These are phyloP conservation scores for Salix caprea DNA, from an alignment of 345 rosid species.

Conservation along the genomic window DNA sequence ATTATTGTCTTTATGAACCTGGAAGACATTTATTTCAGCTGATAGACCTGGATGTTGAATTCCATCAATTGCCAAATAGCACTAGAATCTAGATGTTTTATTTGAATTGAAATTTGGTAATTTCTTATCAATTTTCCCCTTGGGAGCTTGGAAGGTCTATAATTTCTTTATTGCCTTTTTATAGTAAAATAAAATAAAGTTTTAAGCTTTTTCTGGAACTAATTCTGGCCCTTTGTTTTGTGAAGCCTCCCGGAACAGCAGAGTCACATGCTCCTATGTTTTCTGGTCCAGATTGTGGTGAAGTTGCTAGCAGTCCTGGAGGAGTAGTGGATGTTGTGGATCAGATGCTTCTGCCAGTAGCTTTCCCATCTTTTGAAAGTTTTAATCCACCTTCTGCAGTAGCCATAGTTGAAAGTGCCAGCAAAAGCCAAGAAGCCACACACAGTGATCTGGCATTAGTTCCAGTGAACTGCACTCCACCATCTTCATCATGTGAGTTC, in stretches of 20 bases:
- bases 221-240: slow-evolving; percentile 23
- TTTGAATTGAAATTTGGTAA: background rate
- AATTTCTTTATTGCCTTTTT: background rate
- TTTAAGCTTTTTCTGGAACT: slow-evolving; percentile 7
- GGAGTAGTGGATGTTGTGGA: slow-evolving; percentile 76
- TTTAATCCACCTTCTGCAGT: slow-evolving; percentile 57
- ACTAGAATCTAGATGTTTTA: background rate
- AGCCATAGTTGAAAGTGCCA: slow-evolving; percentile 52
- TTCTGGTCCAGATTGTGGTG: slow-evolving; percentile 76
- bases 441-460: slow-evolving; percentile 44
- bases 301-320: slow-evolving; percentile 73
- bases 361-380: slow-evolving; percentile 77
- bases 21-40: background rate
- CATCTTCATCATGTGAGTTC: slow-evolving; percentile 59
- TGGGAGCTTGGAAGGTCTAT: background rate
- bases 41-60: background rate
- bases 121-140: background rate
- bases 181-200: background rate
- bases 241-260: slow-evolving; percentile 99
- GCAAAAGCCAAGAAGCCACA: slow-evolving; percentile 65
- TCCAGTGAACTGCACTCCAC: slow-evolving; percentile 42
- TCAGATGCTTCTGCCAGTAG: slow-evolving; percentile 71
- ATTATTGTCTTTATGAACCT: background rate
- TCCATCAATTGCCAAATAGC: background rate
- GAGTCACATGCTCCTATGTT: slow-evolving; percentile 83